Percentiles rank a stretch among this genome's conserved stretches.
phyloP scores from a whole-genome alignment of 345 rosid genomes.

The Aethionema arabicum region DNA sequence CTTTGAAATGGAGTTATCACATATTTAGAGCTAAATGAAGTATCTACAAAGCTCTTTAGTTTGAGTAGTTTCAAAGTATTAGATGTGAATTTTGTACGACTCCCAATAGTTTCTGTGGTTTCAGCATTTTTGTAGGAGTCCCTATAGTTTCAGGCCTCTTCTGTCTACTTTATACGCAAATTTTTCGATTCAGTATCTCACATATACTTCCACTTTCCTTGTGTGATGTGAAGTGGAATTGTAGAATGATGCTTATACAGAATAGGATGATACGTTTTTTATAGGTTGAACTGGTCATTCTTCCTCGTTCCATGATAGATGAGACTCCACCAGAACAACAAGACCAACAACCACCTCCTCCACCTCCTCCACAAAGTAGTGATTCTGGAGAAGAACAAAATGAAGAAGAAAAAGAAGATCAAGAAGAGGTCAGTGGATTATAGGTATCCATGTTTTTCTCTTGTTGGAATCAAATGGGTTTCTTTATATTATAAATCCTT shows the following conservation, averaged over 20 bases:
- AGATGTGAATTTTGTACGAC: too few species aligned
- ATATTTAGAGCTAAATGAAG: background rate
- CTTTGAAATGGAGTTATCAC: background rate
- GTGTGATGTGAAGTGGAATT: background rate
- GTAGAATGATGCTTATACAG: constrained; percentile 5
- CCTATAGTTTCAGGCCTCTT: background rate
- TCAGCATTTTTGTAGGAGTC: too few species aligned
- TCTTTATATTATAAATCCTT: constrained; percentile 28
- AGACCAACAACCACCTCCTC: constrained; percentile 90
- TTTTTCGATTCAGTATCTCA: background rate
- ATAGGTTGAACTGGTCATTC: constrained; percentile 96
- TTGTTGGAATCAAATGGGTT: constrained; percentile 1
- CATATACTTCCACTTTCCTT: constrained; percentile 4
- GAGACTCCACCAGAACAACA: constrained; percentile 89
- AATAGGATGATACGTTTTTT: background rate
- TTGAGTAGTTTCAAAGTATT: background rate
- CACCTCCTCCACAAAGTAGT: constrained; percentile 91
- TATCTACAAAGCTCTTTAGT: background rate
- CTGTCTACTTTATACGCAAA: background rate
- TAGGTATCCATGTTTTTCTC: background rate
- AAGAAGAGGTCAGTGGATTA: constrained; percentile 36
- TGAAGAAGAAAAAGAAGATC: constrained; percentile 86
- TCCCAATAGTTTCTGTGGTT: too few species aligned
- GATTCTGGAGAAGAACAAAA: constrained; percentile 79
- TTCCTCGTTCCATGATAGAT: constrained; percentile 79